Evolutionary conservation across 2,329 filamentous ascomycete species (phyloP).

Genomic region (Cladorrhinum sp.): DNA sequence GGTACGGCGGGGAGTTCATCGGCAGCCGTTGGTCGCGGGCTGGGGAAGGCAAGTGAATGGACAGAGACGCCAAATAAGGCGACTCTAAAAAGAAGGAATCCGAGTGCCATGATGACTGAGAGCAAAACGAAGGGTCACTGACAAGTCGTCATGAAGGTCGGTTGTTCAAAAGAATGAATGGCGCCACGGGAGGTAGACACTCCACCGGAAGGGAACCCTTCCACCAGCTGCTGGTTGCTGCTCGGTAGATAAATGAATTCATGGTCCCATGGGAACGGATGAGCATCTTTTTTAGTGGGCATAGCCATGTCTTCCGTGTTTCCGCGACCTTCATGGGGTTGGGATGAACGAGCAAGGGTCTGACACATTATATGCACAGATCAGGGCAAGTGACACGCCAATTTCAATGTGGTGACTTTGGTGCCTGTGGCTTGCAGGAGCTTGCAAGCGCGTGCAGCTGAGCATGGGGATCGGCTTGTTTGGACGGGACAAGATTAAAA

Average conservation of each 20-base stretch:
- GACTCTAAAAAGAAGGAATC: slow-evolving; percentile 28
- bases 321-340: slow-evolving; percentile 14
- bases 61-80: slow-evolving; percentile 34
- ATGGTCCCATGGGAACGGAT: background rate
- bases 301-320: background rate
- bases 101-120: slow-evolving; percentile 14
- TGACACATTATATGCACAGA: background rate
- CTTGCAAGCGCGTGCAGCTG: too few relatives aligned
- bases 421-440: too few relatives aligned
- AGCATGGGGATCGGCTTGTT: background rate
- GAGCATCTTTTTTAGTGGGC: background rate
- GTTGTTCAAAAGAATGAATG: background rate
- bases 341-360: background rate
- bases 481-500: background rate
- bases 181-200: background rate
- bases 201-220: background rate
- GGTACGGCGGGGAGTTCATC: slow-evolving; percentile 33
- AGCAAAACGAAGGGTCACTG: background rate
- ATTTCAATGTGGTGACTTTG: slow-evolving; percentile 11
- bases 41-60: slow-evolving; percentile 36
- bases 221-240: background rate
- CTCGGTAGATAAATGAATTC: background rate
- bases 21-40: slow-evolving; percentile 36
- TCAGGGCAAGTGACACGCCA: background rate
- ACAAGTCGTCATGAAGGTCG: background rate